A percentile compares a stretch with the other conserved stretches of the same genome.
phyloP scores from a whole-genome alignment of 441 rosid genomes.

The Arabidopsis hybrid region DNA sequence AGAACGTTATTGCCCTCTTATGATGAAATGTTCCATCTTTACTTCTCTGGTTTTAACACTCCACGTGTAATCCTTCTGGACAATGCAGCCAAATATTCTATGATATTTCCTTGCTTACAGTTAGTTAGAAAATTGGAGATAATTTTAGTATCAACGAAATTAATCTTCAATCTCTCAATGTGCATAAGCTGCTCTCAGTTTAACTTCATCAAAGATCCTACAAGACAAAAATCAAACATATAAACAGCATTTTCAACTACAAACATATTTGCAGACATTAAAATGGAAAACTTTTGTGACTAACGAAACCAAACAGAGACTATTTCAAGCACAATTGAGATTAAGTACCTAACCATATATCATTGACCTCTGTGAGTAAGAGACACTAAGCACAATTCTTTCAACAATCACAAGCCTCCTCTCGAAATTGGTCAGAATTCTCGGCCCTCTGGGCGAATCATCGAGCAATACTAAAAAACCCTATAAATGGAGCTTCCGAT shows the following conservation, averaged over 20 bases:
- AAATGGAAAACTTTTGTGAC: background rate
- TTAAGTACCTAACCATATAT: constrained; percentile 24
- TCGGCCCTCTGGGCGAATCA: constrained; percentile 31
- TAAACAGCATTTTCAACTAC: constrained; percentile 27
- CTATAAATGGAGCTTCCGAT: constrained; percentile 22
- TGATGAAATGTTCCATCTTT: constrained; percentile 40
- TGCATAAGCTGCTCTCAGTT: constrained; percentile 38
- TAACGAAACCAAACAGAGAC: background rate
- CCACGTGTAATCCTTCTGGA: constrained; percentile 36
- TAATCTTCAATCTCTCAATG: constrained; percentile 43
- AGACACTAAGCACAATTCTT: constrained; percentile 39
- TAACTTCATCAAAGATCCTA: constrained; percentile 22
- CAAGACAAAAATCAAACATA: constrained; percentile 9
- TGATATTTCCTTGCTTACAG: constrained; percentile 29
- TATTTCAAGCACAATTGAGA: too few species aligned
- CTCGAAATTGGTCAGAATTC: constrained; percentile 21
- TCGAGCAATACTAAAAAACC: constrained; percentile 29
- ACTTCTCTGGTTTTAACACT: constrained; percentile 32
- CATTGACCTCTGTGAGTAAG: constrained; percentile 37
- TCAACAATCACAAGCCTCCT: constrained; percentile 36
- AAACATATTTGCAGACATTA: background rate
- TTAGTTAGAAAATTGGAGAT: background rate
- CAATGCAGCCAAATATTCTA: constrained; percentile 31
- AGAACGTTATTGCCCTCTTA: constrained; percentile 32
- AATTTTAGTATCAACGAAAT: constrained; percentile 6